These are phyloP conservation scores for Beauveria bassiana DNA, from an alignment of 2,329 filamentous ascomycete species.

Conservation along the genomic window DNA sequence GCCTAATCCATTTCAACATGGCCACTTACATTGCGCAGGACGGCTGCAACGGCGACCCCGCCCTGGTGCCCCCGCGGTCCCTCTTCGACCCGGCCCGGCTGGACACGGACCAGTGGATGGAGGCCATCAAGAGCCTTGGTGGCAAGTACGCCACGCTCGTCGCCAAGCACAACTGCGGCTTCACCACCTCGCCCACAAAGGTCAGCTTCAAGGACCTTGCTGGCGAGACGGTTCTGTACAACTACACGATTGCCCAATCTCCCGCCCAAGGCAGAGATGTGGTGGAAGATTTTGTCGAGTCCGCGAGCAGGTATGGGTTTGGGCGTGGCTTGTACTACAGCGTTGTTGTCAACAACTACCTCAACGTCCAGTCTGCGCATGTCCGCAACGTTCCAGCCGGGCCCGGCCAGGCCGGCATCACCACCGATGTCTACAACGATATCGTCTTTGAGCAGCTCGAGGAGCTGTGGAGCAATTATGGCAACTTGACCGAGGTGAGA, in stretches of 20 bases:
- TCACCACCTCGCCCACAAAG: constrained; percentile 22
- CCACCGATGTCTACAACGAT: constrained; percentile 18
- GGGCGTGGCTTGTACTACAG: constrained; percentile 25
- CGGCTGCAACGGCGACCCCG: constrained; percentile 20
- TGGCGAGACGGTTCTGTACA: constrained; percentile 19
- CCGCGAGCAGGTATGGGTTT: constrained; percentile 18
- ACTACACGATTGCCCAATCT: constrained; percentile 21
- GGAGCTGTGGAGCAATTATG: constrained; percentile 19
- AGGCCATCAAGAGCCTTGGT: constrained; percentile 19
- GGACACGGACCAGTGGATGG: constrained; percentile 23
- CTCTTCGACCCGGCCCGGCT: constrained; percentile 18
- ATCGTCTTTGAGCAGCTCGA: constrained; percentile 19
- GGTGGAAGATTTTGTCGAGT: constrained; percentile 18
- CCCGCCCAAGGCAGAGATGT: constrained; percentile 19
- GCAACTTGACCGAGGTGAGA: constrained; percentile 18
- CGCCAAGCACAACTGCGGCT: constrained; percentile 25
- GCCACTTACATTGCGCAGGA: constrained; percentile 19
- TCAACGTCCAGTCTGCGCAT: constrained; percentile 19
- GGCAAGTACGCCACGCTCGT: constrained; percentile 23
- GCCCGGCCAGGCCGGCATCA: constrained; percentile 17
- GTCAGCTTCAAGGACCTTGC: constrained; percentile 19
- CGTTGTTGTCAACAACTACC: constrained; percentile 23
- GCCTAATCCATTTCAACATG: constrained; percentile 21
- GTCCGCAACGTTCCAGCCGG: constrained; percentile 14
- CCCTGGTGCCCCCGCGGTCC: constrained; percentile 16